A percentile compares a stretch with the other conserved stretches of the same genome.
These are phyloP conservation scores for Microcera coccophila DNA, from an alignment of 2,329 filamentous ascomycete genomes.

Conservation along the genomic window DNA sequence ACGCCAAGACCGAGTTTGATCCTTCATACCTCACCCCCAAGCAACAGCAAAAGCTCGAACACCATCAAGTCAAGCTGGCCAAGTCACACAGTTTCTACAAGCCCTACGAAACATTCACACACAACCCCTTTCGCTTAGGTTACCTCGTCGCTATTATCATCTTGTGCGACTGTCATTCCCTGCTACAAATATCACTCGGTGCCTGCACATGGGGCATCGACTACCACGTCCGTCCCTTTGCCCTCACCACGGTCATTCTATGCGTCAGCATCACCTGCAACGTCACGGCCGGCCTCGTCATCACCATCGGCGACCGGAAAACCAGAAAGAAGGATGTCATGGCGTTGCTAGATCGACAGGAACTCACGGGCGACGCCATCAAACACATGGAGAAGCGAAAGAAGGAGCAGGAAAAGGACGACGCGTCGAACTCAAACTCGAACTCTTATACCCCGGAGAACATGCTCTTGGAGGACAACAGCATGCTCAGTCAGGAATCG, in stretches of 20 bases:
- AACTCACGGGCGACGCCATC: conserved; percentile 61
- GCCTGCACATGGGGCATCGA: conserved; percentile 74
- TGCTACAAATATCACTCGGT: conserved; percentile 76
- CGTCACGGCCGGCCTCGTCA: conserved; percentile 70
- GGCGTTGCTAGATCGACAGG: conserved; percentile 70
- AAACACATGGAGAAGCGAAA: conserved; percentile 43
- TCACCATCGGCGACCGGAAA: conserved; percentile 69
- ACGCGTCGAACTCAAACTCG: conserved; percentile 1
- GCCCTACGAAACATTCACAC: conserved; percentile 78
- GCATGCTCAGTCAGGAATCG: neutral
- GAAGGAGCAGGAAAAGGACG: conserved; percentile 22
- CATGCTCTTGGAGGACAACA: no score
- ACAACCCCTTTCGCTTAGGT: conserved; percentile 71
- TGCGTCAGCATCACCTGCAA: conserved; percentile 75
- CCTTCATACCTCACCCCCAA: conserved; percentile 59
- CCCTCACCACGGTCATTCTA: conserved; percentile 76
- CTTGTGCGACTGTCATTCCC: conserved; percentile 72
- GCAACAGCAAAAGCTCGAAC: conserved; percentile 66
- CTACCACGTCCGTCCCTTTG: conserved; percentile 64
- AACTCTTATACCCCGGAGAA: no score
- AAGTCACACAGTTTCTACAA: conserved; percentile 88
- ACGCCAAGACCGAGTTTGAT: conserved; percentile 36
- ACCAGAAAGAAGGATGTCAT: conserved; percentile 84
- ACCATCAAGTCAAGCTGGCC: conserved; percentile 76
- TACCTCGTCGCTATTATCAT: conserved; percentile 75